phyloP scores from a whole-genome alignment of 441 rosid species.

The Isatis lusitanica region DNA sequence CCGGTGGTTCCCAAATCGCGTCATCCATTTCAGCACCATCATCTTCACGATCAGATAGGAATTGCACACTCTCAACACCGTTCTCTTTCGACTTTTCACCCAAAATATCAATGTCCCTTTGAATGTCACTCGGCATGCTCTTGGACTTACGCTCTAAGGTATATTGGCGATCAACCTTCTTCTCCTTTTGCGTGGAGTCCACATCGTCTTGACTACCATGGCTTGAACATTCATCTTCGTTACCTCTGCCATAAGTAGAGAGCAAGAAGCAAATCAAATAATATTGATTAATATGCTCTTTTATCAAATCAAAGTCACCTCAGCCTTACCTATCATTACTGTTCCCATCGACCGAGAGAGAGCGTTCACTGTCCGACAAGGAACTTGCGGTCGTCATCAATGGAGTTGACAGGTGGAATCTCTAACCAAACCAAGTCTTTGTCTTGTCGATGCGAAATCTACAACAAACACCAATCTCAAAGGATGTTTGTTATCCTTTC shows the following conservation, averaged over 20 bases:
- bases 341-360: constrained; percentile 70
- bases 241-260: constrained; percentile 43
- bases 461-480: constrained; percentile 41
- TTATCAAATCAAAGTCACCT: not conserved
- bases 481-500: constrained; percentile 31
- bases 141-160: constrained; percentile 38
- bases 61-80: constrained; percentile 30
- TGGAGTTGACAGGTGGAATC: constrained; percentile 23
- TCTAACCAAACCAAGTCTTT: constrained; percentile 29
- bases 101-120: constrained; percentile 48
- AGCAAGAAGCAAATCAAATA: not conserved
- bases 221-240: constrained; percentile 49
- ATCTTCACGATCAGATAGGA: constrained; percentile 37
- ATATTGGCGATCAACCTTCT: constrained; percentile 32
- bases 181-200: constrained; percentile 33
- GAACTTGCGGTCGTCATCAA: constrained; percentile 66
- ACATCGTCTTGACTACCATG: constrained; percentile 42
- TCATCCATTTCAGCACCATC: constrained; percentile 36
- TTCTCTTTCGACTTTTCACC: constrained; percentile 43
- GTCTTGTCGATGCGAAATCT: constrained; percentile 49
- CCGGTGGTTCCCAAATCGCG: constrained; percentile 88
- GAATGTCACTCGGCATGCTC: constrained; percentile 38
- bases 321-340: constrained; percentile 51
- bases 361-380: constrained; percentile 62
- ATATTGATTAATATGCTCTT: not conserved